phyloP scores from a whole-genome alignment of 2,329 filamentous ascomycete genomes.

The Fusarium sterilihyphosum region DNA sequence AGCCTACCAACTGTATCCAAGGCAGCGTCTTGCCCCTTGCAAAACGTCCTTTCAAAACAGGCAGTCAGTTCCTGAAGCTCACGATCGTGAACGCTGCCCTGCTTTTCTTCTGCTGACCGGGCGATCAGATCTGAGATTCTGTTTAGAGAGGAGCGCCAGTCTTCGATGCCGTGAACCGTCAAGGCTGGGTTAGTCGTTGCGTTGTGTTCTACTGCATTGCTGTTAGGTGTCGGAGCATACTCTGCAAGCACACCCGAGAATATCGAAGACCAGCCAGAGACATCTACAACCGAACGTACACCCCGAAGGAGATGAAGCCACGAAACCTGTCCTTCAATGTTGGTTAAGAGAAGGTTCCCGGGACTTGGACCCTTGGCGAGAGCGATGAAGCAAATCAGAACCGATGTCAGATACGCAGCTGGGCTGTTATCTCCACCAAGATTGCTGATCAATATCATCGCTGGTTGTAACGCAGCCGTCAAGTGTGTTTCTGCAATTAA shows the following conservation, averaged over 20 bases:
- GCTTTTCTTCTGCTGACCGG: neutral
- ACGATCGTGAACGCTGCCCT: neutral
- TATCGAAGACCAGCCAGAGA: neutral
- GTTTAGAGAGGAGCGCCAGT: neutral
- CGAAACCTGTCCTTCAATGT: neutral
- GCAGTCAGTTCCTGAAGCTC: neutral
- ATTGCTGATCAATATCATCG: neutral
- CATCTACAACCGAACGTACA: neutral
- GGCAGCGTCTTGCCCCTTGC: neutral
- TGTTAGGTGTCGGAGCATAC: neutral
- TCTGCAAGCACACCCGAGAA: neutral
- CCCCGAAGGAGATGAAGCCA: neutral
- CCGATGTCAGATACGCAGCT: neutral
- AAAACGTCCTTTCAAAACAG: neutral
- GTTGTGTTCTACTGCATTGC: rapidly evolving
- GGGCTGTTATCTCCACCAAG: neutral
- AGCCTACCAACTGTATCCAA: neutral
- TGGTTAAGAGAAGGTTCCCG: neutral
- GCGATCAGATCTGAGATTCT: neutral
- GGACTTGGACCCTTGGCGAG: neutral
- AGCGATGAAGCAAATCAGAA: neutral
- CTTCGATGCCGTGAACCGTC: neutral
- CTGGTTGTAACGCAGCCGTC: neutral
- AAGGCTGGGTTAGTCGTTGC: neutral
- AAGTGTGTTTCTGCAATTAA: neutral